A percentile compares a stretch with the other conserved stretches of the same genome.
phyloP scores from a whole-genome alignment of 2,329 filamentous ascomycete species.

The Aspergillus sp. region DNA sequence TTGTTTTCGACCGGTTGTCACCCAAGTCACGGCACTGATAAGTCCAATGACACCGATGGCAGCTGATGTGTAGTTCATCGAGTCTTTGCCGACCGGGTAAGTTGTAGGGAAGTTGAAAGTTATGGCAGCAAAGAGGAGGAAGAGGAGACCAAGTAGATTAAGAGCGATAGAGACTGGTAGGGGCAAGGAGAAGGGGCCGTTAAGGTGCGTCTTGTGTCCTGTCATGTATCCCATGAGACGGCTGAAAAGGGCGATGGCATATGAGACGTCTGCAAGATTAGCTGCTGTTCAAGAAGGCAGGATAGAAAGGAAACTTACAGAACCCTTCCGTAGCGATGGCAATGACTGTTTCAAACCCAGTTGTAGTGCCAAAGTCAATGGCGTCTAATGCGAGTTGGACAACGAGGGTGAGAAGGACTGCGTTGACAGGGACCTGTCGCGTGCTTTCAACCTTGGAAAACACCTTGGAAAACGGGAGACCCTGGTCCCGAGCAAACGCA shows the following conservation, averaged over 20 bases:
- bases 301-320: slow-evolving; percentile 31
- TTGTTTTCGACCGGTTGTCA: slow-evolving; percentile 45
- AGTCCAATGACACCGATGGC: slow-evolving; percentile 52
- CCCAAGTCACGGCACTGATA: slow-evolving; percentile 48
- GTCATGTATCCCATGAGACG: slow-evolving; percentile 46
- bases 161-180: slow-evolving; percentile 41
- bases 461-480: slow-evolving; percentile 45
- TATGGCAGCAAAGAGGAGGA: slow-evolving; percentile 50
- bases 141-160: slow-evolving; percentile 49
- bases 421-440: slow-evolving; percentile 46
- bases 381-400: slow-evolving; percentile 51
- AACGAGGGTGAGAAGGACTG: slow-evolving; percentile 42
- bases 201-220: slow-evolving; percentile 33
- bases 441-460: slow-evolving; percentile 45
- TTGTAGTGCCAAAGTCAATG: slow-evolving; percentile 53
- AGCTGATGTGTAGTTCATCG: slow-evolving; percentile 57
- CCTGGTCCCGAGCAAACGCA: slow-evolving; percentile 17
- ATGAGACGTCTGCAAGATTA: slow-evolving; percentile 45
- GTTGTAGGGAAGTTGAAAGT: slow-evolving; percentile 54
- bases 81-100: slow-evolving; percentile 48
- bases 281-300: not conserved
- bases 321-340: slow-evolving; percentile 55
- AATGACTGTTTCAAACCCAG: slow-evolving; percentile 54
- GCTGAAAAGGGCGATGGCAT: slow-evolving; percentile 51
- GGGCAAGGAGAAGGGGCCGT: slow-evolving; percentile 37